A percentile compares a stretch with the other conserved stretches of the same genome.
These are phyloP conservation scores for Podaxis sp. DNA, from an alignment of 768 basidiomycete species.

Conservation along the genomic window DNA sequence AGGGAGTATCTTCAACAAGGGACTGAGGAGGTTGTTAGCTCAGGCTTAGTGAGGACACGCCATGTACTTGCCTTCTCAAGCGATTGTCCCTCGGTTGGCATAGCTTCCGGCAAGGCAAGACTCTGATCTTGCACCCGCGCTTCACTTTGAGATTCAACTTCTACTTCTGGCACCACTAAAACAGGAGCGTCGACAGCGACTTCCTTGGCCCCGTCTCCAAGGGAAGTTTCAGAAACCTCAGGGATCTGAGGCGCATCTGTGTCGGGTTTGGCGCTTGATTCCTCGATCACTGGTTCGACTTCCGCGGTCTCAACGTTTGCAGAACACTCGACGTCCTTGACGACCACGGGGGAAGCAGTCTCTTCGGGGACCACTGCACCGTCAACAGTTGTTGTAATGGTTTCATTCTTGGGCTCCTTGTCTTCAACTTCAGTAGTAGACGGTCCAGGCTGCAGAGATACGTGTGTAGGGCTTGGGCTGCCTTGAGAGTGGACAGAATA, in stretches of 20 bases:
- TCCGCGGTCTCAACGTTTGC: background rate
- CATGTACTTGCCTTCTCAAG: background rate
- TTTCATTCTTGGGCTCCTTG: background rate
- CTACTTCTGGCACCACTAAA: background rate
- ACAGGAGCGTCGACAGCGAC: background rate
- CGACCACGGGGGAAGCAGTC: background rate
- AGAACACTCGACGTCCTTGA: background rate
- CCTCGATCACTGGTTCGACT: background rate
- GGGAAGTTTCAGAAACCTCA: background rate
- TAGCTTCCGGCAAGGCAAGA: background rate
- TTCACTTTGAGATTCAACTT: background rate
- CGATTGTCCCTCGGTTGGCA: background rate
- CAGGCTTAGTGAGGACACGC: background rate
- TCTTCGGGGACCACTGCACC: background rate
- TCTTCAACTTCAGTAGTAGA: background rate
- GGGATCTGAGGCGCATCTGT: background rate
- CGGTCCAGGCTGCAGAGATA: background rate
- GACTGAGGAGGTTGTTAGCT: background rate
- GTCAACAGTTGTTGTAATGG: background rate
- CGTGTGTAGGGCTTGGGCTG: slow-evolving; percentile 18
- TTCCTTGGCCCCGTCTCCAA: background rate
- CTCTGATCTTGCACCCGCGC: background rate
- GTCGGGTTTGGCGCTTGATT: background rate
- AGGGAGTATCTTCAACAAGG: background rate
- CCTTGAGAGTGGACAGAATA: slow-evolving; percentile 39